phyloP scores from a whole-genome alignment of 2,329 filamentous ascomycete genomes.

The Stromatinia cepivora region DNA sequence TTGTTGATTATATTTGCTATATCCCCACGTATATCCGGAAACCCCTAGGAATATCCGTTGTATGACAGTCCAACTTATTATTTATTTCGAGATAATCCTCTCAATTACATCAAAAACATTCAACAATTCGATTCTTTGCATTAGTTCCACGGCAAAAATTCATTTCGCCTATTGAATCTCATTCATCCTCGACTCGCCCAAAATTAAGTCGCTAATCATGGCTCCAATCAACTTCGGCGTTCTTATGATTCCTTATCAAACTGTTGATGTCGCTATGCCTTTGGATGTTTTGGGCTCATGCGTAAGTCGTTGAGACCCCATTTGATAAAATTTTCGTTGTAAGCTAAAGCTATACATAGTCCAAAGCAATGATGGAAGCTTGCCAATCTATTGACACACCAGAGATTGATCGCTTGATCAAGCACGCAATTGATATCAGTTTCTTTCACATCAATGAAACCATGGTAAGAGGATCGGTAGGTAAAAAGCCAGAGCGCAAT shows the following conservation, averaged over 20 bases:
- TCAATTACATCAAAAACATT: not conserved
- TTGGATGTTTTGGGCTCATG: constrained; percentile 34
- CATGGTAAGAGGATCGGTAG: constrained; percentile 10
- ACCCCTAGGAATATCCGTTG: not conserved
- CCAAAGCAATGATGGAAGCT: constrained; percentile 9
- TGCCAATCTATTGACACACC: constrained; percentile 13
- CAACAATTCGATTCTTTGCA: not conserved
- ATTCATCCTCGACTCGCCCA: no score
- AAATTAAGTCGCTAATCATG: constrained; percentile 25
- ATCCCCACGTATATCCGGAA: constrained; percentile 15
- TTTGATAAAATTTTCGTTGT: not conserved
- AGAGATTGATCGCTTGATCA: constrained; percentile 16
- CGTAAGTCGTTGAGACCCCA: constrained; percentile 16
- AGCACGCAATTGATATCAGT: constrained; percentile 31
- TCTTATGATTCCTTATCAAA: constrained; percentile 36
- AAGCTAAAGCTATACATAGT: not conserved
- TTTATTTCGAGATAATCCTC: constrained; percentile 3
- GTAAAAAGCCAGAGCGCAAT: not conserved
- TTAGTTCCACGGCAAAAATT: not conserved
- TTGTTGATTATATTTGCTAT: not conserved
- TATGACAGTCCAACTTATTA: not conserved
- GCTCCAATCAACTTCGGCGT: constrained; percentile 36
- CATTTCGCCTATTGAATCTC: not conserved
- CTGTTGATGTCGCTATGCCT: constrained; percentile 35
- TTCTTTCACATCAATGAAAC: constrained; percentile 36